Evolutionary conservation across 768 basidiomycete species (phyloP), one percentile per base, ranked within the genome.

Genomic region (Trametes coccinea): DNA sequence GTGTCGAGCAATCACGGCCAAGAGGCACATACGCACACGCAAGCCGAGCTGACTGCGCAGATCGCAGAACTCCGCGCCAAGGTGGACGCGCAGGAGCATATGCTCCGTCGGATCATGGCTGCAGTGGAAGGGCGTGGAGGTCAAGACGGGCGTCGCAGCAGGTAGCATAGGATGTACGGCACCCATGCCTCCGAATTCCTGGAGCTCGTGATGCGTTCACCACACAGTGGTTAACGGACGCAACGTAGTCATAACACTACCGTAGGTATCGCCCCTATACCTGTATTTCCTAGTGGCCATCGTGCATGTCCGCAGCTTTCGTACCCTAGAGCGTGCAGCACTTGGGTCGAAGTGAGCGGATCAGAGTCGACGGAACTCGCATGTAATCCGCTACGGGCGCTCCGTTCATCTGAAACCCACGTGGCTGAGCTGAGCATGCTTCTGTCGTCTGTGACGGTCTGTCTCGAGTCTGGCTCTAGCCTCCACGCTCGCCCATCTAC

Each of bases 31-130:
- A 48, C 11, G 64, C 68, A 80, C 8, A 51, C 46, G 5, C 53
- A 53, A 2, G 59, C 54, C 9, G 87, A 87, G 71, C 74, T 92
- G 44, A 84, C 83, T 62, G 74, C 74, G 46, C 88, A 91, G 73
- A 87, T 92, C 47, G 72, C 77, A 8, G 85, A 86, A 58, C 74
- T 90, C 44, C 76, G 80, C 10, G 71, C 65, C 5, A 76, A 80
- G 6, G 78, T 90, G n/a, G 85, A 88, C 70, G 70, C 69, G 57
- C 89, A 91, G 65, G 83, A 83, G 3, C 75, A 75, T 67, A 68
- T 89, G 71, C 73, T 91, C 59, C 57, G 66, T 31, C 63, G 70
- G 30, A 65, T 76, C 48, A 52, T 75, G 53, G 63, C 67, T 8
- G 68, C 70, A 30, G 60, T 76, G 3, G 72, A 71, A 17, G 70